Percentiles rank a stretch among this genome's conserved stretches.
Conservation (phyloP, 805 yeast species). For the Torulaspora gathmanii region DNA sequence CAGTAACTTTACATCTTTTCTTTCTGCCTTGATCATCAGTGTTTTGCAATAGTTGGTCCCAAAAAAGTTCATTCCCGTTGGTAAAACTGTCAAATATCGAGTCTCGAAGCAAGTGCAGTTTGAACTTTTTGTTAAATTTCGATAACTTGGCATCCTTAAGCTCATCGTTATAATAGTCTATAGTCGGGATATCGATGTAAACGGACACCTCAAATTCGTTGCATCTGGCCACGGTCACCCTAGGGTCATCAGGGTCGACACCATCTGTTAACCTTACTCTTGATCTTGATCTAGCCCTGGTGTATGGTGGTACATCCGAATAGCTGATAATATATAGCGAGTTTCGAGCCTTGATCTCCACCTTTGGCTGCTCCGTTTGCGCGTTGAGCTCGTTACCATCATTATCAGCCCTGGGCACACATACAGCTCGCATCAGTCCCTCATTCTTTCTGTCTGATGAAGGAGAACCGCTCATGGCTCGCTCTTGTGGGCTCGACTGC, state of each 20-base stretch:
- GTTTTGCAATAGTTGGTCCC: conserved; percentile 17
- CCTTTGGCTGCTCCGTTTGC: conserved; percentile 20
- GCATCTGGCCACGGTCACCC: conserved; percentile 7
- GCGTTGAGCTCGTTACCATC: neutral
- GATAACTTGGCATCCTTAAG: conserved; percentile 26
- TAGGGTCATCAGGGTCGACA: neutral
- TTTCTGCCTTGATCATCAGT: neutral
- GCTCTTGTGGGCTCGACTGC: neutral
- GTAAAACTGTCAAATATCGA: conserved; percentile 26
- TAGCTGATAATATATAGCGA: conserved; percentile 30
- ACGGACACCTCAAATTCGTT: conserved; percentile 23
- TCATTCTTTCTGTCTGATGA: neutral
- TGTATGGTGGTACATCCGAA: conserved; percentile 25
- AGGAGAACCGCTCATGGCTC: conserved; percentile 3
- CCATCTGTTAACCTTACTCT: neutral
- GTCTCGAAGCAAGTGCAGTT: conserved; percentile 27
- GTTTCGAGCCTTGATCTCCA: conserved; percentile 28
- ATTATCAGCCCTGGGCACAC: conserved; percentile 1
- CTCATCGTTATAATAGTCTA: conserved; percentile 35
- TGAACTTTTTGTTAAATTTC: conserved; percentile 30
- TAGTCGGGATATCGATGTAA: conserved; percentile 35
- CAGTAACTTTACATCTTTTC: conserved; percentile 11
- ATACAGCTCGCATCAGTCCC: conserved; percentile 5
- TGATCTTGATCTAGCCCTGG: conserved; percentile 3
- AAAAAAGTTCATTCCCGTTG: conserved; percentile 24